Evolutionary conservation across 1,284 basidiomycete species (phyloP).

Genomic region (Phlebopus sp.): DNA sequence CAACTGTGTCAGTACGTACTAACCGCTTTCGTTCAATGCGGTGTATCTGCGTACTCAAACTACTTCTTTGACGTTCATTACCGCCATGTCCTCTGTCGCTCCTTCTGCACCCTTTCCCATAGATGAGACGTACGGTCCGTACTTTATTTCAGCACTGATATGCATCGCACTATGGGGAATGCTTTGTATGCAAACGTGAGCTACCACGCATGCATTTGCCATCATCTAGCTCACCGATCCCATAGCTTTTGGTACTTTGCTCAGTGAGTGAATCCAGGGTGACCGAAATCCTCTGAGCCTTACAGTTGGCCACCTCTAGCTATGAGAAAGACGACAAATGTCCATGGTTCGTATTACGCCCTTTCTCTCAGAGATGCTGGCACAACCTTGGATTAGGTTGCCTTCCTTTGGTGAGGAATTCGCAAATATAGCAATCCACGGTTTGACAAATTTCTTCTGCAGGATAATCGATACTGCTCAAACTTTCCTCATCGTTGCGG

Average conservation of each 20-base stretch:
- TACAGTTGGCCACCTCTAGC: too few relatives aligned
- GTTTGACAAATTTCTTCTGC: neutral
- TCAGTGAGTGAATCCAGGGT: neutral
- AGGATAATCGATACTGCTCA: neutral
- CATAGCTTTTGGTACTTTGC: constrained; percentile 4
- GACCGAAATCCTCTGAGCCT: too few relatives aligned
- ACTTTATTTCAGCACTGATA: constrained; percentile 3
- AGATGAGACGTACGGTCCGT: constrained; percentile 2
- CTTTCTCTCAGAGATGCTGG: too few relatives aligned
- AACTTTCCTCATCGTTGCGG: neutral
- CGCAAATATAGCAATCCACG: neutral
- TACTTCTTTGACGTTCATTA: neutral
- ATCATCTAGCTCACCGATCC: neutral
- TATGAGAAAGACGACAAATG: too few relatives aligned
- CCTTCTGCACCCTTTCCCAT: neutral
- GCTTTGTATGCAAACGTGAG: constrained; percentile 6
- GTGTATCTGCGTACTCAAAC: neutral
- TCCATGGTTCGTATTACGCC: too few relatives aligned
- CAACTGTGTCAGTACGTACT: too few relatives aligned
- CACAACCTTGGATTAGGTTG: neutral
- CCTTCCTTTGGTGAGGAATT: neutral
- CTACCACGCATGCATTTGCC: neutral
- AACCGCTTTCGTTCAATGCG: too few relatives aligned
- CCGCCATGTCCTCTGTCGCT: neutral
- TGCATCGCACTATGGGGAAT: constrained; percentile 6